These are phyloP conservation scores for Camelina neglecta DNA, from an alignment of 345 rosid species.

Conservation along the genomic window DNA sequence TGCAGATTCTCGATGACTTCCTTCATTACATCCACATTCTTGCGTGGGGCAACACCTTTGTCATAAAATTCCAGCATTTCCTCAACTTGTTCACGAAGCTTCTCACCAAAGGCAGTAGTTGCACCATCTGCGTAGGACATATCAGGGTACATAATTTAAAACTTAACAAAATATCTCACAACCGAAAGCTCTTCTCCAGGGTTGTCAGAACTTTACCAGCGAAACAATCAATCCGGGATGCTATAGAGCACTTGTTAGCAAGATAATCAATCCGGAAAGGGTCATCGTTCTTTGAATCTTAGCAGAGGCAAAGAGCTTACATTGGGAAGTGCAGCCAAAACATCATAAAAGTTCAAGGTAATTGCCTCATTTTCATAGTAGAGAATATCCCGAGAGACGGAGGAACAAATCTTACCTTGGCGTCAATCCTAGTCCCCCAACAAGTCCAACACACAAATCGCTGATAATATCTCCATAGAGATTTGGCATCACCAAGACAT, in stretches of 20 bases:
- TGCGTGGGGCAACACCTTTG: conserved; percentile 96
- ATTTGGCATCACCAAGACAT: conserved; percentile 98
- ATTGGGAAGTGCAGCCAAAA: conserved; percentile 51
- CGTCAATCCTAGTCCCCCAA: conserved; percentile 98
- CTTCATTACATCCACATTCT: conserved; percentile 96
- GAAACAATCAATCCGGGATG: conserved; percentile 97
- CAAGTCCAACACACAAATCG: conserved; percentile 96
- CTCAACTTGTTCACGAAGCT: conserved; percentile 95
- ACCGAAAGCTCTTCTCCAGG: not conserved
- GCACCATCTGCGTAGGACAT: conserved; percentile 55
- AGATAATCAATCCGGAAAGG: too few species aligned
- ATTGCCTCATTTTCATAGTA: conserved; percentile 21
- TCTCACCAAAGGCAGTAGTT: conserved; percentile 79
- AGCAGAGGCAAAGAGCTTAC: too few species aligned
- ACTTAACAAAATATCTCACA: not conserved
- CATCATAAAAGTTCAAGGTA: conserved; percentile 27
- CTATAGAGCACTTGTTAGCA: conserved; percentile 98
- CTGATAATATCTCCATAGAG: conserved; percentile 98
- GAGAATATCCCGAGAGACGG: not conserved
- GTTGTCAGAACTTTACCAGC: conserved; percentile 55
- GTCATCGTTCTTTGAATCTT: too few species aligned
- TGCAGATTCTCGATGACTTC: conserved; percentile 66
- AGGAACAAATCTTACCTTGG: conserved; percentile 64
- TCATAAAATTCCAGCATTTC: conserved; percentile 94
- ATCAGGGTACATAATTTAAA: not conserved